Base-by-base conservation (phyloP, 2,329 filamentous ascomycete species). In the Stachybotrys elegans region DNA sequence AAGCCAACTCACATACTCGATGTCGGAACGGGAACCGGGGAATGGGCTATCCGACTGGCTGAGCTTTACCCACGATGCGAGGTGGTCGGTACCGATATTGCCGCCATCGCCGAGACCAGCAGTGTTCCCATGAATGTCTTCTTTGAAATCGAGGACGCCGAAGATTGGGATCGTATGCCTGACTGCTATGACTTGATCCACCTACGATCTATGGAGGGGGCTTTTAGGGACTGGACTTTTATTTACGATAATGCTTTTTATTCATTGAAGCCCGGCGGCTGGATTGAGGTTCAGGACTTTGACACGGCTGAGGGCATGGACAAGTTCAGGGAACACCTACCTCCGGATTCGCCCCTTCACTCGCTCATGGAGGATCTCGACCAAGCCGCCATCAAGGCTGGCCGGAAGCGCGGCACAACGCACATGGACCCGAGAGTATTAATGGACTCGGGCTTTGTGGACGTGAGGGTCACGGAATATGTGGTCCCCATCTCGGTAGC, bases 101-200 rank as follows among this genome's bases (percentile, higher is more conserved):
- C 76, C 14, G 76, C 78, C 46, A 76, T 80, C 40, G 64, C 64
- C 16, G 76, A 79, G 51, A 73, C 73, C n/a, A 70, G 68, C 17
- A 70, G 72, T 25, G 74, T 77, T 6, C 78, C 78, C 5, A 72
- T 73, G 54, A 81, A 81, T 48, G 70, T 79, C 31, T 78, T 75
- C 52, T 81, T 79, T 61, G 76, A 80, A 58, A 69, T 81, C 5
- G 76, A 81, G 51, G 75, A 81, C 51, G 78, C 76, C 37, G 76
- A 80, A 56, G 76, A 79, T 34, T 81, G 78, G 78, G 73, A 78
- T 46, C 70, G 75, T 13, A 68, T 70, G 4, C 57, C 68, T 4
- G 62, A 79, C 52, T 59, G 68, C 12, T 75, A 78, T 49, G 78
- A 82, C 54, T 60, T 82, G 12, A 68, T 82, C 22, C 78, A 82